A percentile compares a stretch with the other conserved stretches of the same genome.
These are phyloP conservation scores for Phlebopus sp. DNA, from an alignment of 1,284 basidiomycete genomes.

Conservation along the genomic window DNA sequence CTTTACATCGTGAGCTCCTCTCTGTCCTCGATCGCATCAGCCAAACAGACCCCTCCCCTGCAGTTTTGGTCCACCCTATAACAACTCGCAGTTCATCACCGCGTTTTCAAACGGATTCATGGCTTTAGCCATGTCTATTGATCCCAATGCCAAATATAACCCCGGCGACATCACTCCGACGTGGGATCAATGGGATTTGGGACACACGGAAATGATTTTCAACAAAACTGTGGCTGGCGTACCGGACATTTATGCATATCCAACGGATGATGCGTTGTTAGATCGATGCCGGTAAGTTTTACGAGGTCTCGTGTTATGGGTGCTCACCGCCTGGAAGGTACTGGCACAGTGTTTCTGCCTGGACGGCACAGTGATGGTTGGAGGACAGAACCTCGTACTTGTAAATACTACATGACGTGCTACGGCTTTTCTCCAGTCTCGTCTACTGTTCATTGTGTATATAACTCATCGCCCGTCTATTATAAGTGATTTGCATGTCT, in stretches of 20 bases:
- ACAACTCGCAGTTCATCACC: constrained; percentile 16
- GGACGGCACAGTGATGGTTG: neutral
- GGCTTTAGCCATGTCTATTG: constrained; percentile 11
- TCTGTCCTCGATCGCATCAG: too few relatives aligned
- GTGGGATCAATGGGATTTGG: constrained; percentile 12
- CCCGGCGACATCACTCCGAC: constrained; percentile 14
- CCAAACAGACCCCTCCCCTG: neutral
- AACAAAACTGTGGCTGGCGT: constrained; percentile 13
- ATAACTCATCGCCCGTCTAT: too few relatives aligned
- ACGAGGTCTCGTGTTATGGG: neutral
- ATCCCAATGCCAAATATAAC: constrained; percentile 14
- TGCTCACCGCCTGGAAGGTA: neutral
- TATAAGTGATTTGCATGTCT: too few relatives aligned
- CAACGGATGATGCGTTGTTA: constrained; percentile 12
- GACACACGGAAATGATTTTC: constrained; percentile 19
- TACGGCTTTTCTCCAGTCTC: too few relatives aligned
- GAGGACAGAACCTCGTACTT: too few relatives aligned
- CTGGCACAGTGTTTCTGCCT: neutral
- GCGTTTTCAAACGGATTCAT: constrained; percentile 21
- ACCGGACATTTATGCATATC: constrained; percentile 7
- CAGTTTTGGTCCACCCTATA: constrained; percentile 8
- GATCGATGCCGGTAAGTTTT: constrained; percentile 16
- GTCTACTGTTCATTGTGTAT: too few relatives aligned
- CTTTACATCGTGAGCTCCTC: constrained; percentile 8
- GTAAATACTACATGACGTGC: too few relatives aligned